A percentile compares a stretch with the other conserved stretches of the same genome.
Evolutionary conservation across 176 grass and related monocot species (phyloP).

Genomic region (Zizania latifolia): DNA sequence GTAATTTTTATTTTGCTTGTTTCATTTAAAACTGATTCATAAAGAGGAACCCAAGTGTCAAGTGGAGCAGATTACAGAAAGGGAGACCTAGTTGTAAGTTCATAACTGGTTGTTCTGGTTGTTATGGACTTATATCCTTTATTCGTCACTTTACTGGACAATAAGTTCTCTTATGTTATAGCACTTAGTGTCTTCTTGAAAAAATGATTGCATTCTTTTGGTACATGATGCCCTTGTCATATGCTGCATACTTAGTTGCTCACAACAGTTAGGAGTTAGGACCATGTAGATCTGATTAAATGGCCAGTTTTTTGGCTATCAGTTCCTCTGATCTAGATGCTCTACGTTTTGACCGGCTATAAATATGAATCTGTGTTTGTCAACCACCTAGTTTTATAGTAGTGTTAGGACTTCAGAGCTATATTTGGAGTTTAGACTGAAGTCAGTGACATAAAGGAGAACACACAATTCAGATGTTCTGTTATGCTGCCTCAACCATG

Average conservation of each 20-base stretch:
- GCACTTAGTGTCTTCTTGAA: not conserved
- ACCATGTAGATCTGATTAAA: conserved; percentile 11
- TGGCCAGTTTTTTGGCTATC: not conserved
- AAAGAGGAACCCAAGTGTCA: not conserved
- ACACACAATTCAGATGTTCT: not conserved
- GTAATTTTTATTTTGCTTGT: not conserved
- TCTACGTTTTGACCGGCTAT: not conserved
- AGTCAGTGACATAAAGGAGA: not conserved
- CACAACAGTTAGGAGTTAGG: not conserved
- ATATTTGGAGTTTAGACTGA: not conserved
- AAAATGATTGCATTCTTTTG: not conserved
- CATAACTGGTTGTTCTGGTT: not conserved
- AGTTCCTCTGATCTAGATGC: not conserved
- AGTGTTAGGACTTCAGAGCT: not conserved
- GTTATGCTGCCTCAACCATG: not conserved
- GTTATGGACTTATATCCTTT: not conserved
- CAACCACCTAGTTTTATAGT: not conserved
- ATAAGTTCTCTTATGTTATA: not conserved
- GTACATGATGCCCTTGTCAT: not conserved
- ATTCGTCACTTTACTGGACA: not conserved
- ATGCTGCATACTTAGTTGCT: not conserved
- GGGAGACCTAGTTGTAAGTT: not conserved
- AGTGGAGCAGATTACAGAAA: not conserved
- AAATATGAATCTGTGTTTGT: not conserved
- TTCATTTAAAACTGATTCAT: not conserved